These are phyloP conservation scores for Drechslerella stenobrocha DNA, from an alignment of 2,329 filamentous ascomycete species.

Conservation along the genomic window DNA sequence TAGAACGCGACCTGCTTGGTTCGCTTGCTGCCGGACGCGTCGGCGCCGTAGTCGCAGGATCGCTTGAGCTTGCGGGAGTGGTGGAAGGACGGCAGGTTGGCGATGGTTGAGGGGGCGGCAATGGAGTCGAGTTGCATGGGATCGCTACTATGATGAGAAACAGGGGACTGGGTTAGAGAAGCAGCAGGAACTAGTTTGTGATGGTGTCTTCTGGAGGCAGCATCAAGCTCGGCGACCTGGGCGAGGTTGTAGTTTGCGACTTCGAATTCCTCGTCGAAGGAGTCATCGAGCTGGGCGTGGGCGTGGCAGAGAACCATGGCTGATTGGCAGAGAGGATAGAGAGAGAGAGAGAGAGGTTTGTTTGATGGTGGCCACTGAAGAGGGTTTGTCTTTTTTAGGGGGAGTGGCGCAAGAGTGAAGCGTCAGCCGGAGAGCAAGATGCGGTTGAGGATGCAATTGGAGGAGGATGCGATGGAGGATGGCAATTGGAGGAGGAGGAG, in stretches of 20 bases:
- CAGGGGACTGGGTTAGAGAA: constrained; percentile 44
- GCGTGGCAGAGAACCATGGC: constrained; percentile 47
- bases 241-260: constrained; percentile 48
- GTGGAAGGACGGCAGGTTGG: constrained; percentile 5
- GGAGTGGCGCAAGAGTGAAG: no score
- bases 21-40: constrained; percentile 44
- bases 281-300: constrained; percentile 48
- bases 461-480: no score
- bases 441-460: no score
- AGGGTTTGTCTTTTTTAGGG: no score
- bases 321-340: constrained; percentile 19
- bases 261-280: constrained; percentile 46
- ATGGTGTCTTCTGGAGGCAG: constrained; percentile 26
- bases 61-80: constrained; percentile 41
- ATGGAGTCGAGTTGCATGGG: constrained; percentile 47
- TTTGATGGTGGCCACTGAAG: no score
- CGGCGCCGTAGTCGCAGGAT: constrained; percentile 42
- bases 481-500: no score
- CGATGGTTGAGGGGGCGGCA: neutral
- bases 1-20: constrained; percentile 47
- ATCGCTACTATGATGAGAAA: constrained; percentile 37
- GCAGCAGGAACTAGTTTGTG: constrained; percentile 21
- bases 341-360: no score
- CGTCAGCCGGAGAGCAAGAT: no score
- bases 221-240: constrained; percentile 35